A percentile compares a stretch with the other conserved stretches of the same genome.
phyloP scores from a whole-genome alignment of 495 filamentous ascomycete genomes.

The Trichocladium antarcticum region DNA sequence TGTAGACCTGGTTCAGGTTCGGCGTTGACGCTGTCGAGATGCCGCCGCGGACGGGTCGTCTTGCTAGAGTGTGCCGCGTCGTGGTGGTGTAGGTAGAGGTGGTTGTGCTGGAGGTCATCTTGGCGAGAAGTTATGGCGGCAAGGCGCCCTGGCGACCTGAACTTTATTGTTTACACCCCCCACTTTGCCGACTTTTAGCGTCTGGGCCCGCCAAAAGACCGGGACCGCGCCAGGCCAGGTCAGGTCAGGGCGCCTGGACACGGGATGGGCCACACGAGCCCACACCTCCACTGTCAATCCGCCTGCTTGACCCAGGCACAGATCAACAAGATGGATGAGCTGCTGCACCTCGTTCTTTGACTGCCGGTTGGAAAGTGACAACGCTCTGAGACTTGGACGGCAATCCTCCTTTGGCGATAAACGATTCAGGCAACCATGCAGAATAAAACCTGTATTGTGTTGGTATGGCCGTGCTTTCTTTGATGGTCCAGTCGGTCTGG shows the following conservation, averaged over 20 bases:
- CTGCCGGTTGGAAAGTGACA: not conserved
- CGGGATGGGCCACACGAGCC: slow-evolving; percentile 4
- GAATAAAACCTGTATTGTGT: not conserved
- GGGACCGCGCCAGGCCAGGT: too few species aligned
- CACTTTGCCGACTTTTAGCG: not conserved
- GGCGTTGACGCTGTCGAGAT: slow-evolving; percentile 49
- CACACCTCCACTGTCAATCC: not conserved
- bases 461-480: not conserved
- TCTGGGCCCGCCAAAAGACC: slow-evolving; percentile 3
- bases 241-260: not conserved
- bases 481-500: not conserved
- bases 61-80: slow-evolving; percentile 55
- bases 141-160: slow-evolving; percentile 4
- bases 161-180: slow-evolving; percentile 25
- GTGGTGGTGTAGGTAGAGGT: slow-evolving; percentile 60
- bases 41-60: slow-evolving; percentile 27
- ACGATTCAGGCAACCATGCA: not conserved
- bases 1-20: slow-evolving; percentile 43
- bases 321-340: too few species aligned
- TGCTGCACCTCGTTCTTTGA: not conserved
- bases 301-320: not conserved
- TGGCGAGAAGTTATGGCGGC: slow-evolving; percentile 14
- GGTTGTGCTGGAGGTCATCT: slow-evolving; percentile 26
- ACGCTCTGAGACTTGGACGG: not conserved
- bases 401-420: not conserved